Base-by-base conservation (phyloP, 2,329 filamentous ascomycete genomes). In the Lachnellula hyalina region DNA sequence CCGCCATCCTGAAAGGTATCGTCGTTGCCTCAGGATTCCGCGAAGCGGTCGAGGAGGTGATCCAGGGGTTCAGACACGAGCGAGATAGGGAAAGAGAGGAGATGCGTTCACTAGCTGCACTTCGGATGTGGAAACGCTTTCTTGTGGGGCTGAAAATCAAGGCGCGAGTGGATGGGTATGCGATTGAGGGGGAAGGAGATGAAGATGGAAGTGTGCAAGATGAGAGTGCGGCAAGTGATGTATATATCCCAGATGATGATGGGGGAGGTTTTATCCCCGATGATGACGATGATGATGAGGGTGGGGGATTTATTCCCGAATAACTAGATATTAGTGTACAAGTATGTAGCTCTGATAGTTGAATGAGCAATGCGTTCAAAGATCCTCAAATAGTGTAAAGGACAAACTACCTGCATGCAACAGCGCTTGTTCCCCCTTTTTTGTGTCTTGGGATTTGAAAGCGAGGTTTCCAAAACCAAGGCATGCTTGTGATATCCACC, bases 1-100 rank as follows among this genome's bases (percentile, higher is more conserved):
- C 90, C 2, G 91, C 94, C 1, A 80, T 96, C 2, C 73, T 94
- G 2, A 80, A 83, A 38, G 94, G 94, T 2, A 81, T 87, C 1
- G 84, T 99, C 0, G 83, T 96, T 1, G 86, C 91, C 0, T 68
- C 72, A 15, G 87, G 93, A 68, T 83, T 85, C 57, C 78, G 75
- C 7, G 89, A 92, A 53, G 91, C 87, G 0, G 77, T 96, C 0
- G 73, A 81, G 54, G 84, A 82, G 4, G 85, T 89, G 0, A 77
- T 96, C 17, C 75, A 75, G 12, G 87, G 83, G 0, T 73, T 97
- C 47, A 77, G 81, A 34, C 81, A 90, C 55, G 76, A 89, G 58
- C 79, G 83, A 58, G 78, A 79, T 19, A 79, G 87, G 65, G 75
- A 80, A 17, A 84, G 87, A 62, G 76, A 83, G 49, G 80, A 84